phyloP scores from a whole-genome alignment of 371 early-diverging fungal genomes.

The Chytridiales sp. region DNA sequence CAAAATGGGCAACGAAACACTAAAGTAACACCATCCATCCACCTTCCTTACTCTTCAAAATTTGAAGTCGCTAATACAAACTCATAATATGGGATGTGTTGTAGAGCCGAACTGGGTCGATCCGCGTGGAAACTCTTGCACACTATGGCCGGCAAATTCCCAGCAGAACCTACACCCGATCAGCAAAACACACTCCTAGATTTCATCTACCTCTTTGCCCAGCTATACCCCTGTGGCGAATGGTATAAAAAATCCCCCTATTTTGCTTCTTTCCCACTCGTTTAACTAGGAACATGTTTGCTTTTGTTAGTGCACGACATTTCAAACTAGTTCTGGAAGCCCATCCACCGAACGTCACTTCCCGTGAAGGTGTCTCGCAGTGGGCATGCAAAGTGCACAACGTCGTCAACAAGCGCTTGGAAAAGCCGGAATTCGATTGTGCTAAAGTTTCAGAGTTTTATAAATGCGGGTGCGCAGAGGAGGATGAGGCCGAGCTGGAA shows the following conservation, averaged over 20 bases:
- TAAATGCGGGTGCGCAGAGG: slow-evolving; percentile 85
- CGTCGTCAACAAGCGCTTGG: slow-evolving; percentile 87
- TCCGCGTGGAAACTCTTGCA: slow-evolving; percentile 89
- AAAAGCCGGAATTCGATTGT: slow-evolving; percentile 91
- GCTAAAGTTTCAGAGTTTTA: slow-evolving; percentile 77
- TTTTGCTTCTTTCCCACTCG: neutral
- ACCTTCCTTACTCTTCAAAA: neutral
- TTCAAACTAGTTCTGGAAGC: slow-evolving; percentile 75
- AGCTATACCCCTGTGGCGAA: slow-evolving; percentile 97
- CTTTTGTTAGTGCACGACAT: slow-evolving; percentile 70
- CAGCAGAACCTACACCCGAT: slow-evolving; percentile 76
- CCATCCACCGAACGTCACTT: slow-evolving; percentile 79
- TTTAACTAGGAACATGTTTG: neutral
- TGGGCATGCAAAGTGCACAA: slow-evolving; percentile 98
- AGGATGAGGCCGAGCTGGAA: too few relatives aligned
- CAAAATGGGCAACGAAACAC: slow-evolving; percentile 77
- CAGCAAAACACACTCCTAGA: slow-evolving; percentile 76
- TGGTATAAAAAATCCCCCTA: slow-evolving; percentile 67
- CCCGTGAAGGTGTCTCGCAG: slow-evolving; percentile 71
- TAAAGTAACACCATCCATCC: slow-evolving; percentile 50
- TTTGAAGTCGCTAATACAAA: neutral
- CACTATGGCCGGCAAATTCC: slow-evolving; percentile 94
- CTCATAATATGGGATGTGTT: neutral
- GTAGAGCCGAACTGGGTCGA: slow-evolving; percentile 82
- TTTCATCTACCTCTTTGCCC: slow-evolving; percentile 82